Evolutionary conservation across 2,329 filamentous ascomycete species (phyloP).

Genomic region (Ophiostoma triangulosporum): DNA sequence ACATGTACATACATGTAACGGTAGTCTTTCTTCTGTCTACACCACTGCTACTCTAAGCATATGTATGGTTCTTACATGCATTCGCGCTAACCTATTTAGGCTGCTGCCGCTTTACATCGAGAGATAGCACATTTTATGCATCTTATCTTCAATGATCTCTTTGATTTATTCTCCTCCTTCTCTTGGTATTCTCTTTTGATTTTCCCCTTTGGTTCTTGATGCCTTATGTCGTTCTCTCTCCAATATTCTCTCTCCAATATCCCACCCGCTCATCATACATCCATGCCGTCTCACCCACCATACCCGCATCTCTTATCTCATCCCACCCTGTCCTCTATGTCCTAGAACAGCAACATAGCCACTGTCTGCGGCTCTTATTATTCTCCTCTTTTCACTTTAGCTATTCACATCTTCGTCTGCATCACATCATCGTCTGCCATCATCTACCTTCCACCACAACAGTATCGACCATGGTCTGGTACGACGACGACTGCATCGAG

Average conservation of each 20-base stretch:
- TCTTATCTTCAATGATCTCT: neutral
- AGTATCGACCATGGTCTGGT: conserved; percentile 34
- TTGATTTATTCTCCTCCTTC: too few species aligned
- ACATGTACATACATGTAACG: too few species aligned
- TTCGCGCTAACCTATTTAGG: too few species aligned
- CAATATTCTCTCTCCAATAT: neutral
- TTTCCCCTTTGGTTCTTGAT: too few species aligned
- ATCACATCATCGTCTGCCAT: neutral
- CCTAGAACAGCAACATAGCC: neutral
- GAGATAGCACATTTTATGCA: neutral
- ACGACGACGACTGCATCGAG: conserved; percentile 57
- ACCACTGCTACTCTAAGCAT: too few species aligned
- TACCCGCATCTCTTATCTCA: neutral
- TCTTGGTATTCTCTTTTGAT: too few species aligned
- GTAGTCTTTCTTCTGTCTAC: neutral
- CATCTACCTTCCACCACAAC: neutral
- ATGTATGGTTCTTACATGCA: too few species aligned
- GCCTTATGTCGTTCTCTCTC: neutral
- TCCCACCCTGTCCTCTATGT: neutral
- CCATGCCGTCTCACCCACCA: neutral
- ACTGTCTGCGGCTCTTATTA: neutral
- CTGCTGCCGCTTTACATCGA: too few species aligned
- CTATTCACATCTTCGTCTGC: neutral
- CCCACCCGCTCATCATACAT: neutral
- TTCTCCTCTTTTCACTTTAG: neutral